Base-by-base conservation (phyloP, 805 yeast genomes). In the Metschnikowia continentalis region DNA sequence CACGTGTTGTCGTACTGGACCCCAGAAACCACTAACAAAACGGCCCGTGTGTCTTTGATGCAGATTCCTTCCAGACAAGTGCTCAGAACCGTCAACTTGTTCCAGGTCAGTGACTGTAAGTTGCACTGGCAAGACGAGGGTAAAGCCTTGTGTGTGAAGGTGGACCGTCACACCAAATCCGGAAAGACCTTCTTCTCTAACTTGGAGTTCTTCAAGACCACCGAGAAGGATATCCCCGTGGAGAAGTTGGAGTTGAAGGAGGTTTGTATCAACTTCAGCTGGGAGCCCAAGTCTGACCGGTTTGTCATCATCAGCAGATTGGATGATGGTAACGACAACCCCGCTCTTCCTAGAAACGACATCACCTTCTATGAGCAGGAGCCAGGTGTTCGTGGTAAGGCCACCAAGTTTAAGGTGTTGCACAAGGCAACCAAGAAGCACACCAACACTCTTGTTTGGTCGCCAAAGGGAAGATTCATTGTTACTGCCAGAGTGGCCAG, bases 161-260 rank as follows among this genome's bases (percentile, higher is more conserved):
- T 94, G 60, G 97, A 91, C 70, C 89, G 98, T 74, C 96, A 90
- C 73, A 89, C 97, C 51, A 94, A 94, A 72, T 86, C 97, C 46
- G 88, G 86, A 70, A 94, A 95, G 81, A 88, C 96, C 19, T 70
- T 85, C 48, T 90, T 90, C 79, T 84, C 97, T 51, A 90, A 90
- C 67, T 79, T 94, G 69, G 98, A 94, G 72, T 86, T 94, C 66
- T 89, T 92, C 80, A 86, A 89, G 64, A 71, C 90, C 52, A 77
- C 78, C 53, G 99, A 92, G 72, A 88, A 83, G 72, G 96, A 88
- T 63, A 82, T 92, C 60, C 98, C 99, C 32, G 96, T 91, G 54
- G 97, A 91, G 67, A 92, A 90, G 60, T 77, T 94, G 59, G 99
- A 94, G 72, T 79, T 91, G 66, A 89, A 89, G 71, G 97, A 94